Conservation (phyloP, 345 rosid genomes). For the Balakata baccata region DNA sequence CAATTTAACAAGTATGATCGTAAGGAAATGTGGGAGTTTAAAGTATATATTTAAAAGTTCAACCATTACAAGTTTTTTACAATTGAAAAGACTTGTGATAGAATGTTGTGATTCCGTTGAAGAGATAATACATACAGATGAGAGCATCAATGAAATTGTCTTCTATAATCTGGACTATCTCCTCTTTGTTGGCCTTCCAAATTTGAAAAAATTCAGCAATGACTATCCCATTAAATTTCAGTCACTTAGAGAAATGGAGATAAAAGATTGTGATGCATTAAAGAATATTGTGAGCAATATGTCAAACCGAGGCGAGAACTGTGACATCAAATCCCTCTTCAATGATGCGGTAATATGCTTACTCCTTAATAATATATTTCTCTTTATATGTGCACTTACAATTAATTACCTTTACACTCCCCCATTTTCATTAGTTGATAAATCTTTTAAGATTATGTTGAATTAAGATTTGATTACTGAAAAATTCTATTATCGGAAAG, state of each 20-base stretch:
- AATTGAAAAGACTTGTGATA: constrained; percentile 6
- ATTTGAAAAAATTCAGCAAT: neutral
- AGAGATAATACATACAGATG: neutral
- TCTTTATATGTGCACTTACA: no score
- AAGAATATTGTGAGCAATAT: constrained; percentile 3
- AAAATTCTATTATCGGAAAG: no score
- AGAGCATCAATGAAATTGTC: neutral
- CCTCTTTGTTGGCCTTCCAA: neutral
- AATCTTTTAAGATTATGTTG: no score
- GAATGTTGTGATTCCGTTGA: neutral
- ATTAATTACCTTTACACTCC: no score
- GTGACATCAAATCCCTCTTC: neutral
- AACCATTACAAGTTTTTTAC: constrained; percentile 4
- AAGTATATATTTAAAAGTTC: neutral
- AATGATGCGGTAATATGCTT: neutral
- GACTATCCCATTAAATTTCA: constrained; percentile 10
- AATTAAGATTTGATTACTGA: no score
- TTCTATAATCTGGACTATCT: constrained; percentile 9
- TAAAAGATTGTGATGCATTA: neutral
- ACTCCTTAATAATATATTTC: no score
- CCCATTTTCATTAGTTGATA: no score
- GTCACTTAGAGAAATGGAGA: neutral
- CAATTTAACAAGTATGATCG: neutral
- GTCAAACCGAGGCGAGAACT: neutral
- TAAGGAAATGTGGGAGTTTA: neutral